Base-by-base conservation (phyloP, 495 filamentous ascomycete species). In the Parmelia sp. region DNA sequence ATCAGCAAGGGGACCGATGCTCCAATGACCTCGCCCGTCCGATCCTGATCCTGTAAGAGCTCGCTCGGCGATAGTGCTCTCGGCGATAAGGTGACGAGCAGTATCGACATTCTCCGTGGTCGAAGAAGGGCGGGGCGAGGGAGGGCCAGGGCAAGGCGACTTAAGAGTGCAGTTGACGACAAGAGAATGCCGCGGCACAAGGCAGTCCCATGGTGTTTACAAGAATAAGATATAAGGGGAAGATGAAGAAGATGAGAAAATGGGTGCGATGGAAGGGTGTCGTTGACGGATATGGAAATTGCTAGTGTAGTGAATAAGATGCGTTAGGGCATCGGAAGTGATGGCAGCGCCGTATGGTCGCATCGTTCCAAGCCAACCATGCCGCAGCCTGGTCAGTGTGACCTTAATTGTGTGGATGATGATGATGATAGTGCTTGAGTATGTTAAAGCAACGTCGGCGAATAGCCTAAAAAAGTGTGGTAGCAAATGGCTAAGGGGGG, bases 1-100 rank as follows among this genome's bases (percentile, higher is more conserved):
- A 69, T 64, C 19, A 69, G 33, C 51, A 66, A 31, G 12, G 62
- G 45, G 10, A 66, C 49, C 31, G 60, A 44, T 7, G 67, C 59
- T 33, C 56, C 64, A 14, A 69, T 42, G 42, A 69, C 36, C 33
- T 63, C 47, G 19, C 39, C 42, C 29, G 12, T 33, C 3, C 64
- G 67, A 57, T 19, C 27, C 5, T n/a, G 67, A 57, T 19, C 27
- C 5, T n/a, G 51, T 23, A 21, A 4, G 27, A 55, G 29, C 27
- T 55, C 51, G 29, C 7, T 11, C 12, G 27, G 29, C 9, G 51
- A 12, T 17, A 55, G n/a, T n/a, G n/a, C n/a, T n/a, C 7, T 11
- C 12, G 27, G 29, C 9, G 51, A 12, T 17, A 55, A 15, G 6
- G 51, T 9, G 6, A 3, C 19, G 15, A 17, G 17, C 6, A 23